Base-by-base conservation (phyloP, 768 basidiomycete species). In the Pleurotus platypus region DNA sequence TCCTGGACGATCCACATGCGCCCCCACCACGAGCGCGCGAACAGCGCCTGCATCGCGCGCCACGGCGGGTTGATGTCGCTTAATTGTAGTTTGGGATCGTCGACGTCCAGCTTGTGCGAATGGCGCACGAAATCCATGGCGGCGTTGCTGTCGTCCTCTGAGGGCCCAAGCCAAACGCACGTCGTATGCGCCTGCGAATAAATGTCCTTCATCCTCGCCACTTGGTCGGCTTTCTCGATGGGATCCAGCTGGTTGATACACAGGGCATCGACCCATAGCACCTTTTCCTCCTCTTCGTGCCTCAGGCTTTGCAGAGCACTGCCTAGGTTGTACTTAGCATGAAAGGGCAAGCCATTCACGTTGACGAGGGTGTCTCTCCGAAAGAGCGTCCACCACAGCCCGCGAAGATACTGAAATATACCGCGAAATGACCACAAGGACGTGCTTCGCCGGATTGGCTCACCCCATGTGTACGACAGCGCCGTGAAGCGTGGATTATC, bases 1-100 rank as follows among this genome's bases (percentile, higher is more conserved):
- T 50, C 49, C 49, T 50, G 49, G 5, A 50, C 49, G 49, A 50
- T 50, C 49, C 49, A 50, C 11, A 50, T 50, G 13, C 49, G 49
- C 15, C 30, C 22, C 49, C 49, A 50, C 49, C 49, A 50, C 22
- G 49, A 50, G 15, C 49, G 49, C 13, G 49, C 49, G 35, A 50
- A 50, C 11, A 50, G 49, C 16, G 49, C 49, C 38, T 50, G 49
- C 16, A 50, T 27, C 15, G 49, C 49, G 38, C 30, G 35, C 49
- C 49, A 50, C 8, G 49, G 49, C 12, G 49, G 30, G 8, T 24
- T 35, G 15, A 50, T 15, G 22, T 50, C 49, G 26, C 49, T 30
- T 16, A 37, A 7, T 16, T 22, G 24, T 8, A 50, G 38, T n/a
- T 50, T 50, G 16, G 49, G 49, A 30, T 4, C 35, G 15, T 50